Conservation (phyloP, 2,329 filamentous ascomycete species). For the Aspergillus aculeatinus region DNA sequence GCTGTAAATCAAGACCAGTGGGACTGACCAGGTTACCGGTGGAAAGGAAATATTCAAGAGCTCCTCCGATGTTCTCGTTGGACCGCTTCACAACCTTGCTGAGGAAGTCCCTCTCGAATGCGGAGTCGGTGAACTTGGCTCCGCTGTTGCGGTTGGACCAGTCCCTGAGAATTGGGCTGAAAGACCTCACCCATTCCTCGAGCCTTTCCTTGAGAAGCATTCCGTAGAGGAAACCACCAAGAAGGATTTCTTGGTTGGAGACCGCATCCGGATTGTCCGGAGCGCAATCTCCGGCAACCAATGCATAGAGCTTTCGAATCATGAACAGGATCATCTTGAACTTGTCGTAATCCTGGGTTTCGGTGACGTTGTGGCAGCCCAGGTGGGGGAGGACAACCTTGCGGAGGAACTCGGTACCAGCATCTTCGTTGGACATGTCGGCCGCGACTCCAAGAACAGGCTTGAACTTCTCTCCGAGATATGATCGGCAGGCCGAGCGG, state of each 20-base stretch:
- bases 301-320: slow-evolving; percentile 89
- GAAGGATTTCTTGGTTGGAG: slow-evolving; percentile 90
- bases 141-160: slow-evolving; percentile 55
- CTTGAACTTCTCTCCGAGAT: slow-evolving; percentile 87
- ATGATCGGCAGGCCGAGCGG: slow-evolving; percentile 76
- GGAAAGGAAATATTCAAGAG: slow-evolving; percentile 91
- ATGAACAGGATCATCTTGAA: slow-evolving; percentile 93
- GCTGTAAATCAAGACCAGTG: slow-evolving; percentile 89
- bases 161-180: slow-evolving; percentile 54
- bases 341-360: slow-evolving; percentile 83
- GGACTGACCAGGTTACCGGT: slow-evolving; percentile 91
- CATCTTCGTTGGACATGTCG: slow-evolving; percentile 82
- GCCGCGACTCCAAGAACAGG: slow-evolving; percentile 81
- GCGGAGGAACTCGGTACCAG: slow-evolving; percentile 85
- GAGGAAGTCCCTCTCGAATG: slow-evolving; percentile 78
- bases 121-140: slow-evolving; percentile 67
- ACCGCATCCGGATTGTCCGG: slow-evolving; percentile 96
- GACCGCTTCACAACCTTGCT: slow-evolving; percentile 74
- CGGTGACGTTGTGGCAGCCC: slow-evolving; percentile 79
- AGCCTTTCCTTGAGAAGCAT: slow-evolving; percentile 94
- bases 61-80: slow-evolving; percentile 84
- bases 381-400: slow-evolving; percentile 90
- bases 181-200: slow-evolving; percentile 80
- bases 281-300: slow-evolving; percentile 88
- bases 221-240: slow-evolving; percentile 90